Evolutionary conservation across 371 early-diverging fungal genomes (phyloP), one percentile per base, ranked within the genome.

Genomic region (Mucor piriformis): DNA sequence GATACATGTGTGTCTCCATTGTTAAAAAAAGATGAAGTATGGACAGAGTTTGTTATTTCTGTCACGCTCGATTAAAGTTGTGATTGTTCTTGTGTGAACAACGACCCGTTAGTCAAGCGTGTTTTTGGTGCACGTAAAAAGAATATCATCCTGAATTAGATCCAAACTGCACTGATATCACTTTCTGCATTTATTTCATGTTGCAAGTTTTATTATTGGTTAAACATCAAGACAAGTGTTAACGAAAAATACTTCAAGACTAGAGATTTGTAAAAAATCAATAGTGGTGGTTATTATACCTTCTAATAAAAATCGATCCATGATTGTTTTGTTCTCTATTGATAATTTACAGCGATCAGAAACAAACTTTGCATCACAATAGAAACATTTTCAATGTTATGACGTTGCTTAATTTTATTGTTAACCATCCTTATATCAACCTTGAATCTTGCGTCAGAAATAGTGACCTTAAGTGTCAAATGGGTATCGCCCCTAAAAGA

Each of bases 181-280:
- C n/a, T n/a, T n/a, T n/a, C n/a, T n/a, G n/a, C n/a, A n/a, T n/a
- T n/a, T n/a, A n/a, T n/a, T n/a, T n/a, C n/a, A n/a, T n/a, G n/a
- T n/a, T n/a, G n/a, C n/a, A n/a, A n/a, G n/a, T n/a, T n/a, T n/a
- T n/a, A n/a, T n/a, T n/a, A n/a, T n/a, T n/a, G n/a, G n/a, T n/a
- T n/a, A n/a, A n/a, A n/a, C n/a, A n/a, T n/a, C 49, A 37, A 50
- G 42, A 25, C 8, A 7, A 32, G 34, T 23, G 11, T 59, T 52
- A 35, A 51, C 32, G 27, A 52, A 59, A 44, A 40, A 34, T n/a
- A n/a, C n/a, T n/a, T n/a, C n/a, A n/a, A n/a, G n/a, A 44, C 52
- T 52, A 51, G 33, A 51, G 4, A 59, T 59, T 44, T 59, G 52
- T 23, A 44, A 25, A 20, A 52, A 59, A 32, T 59, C 59, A 40